Conservation (phyloP, 306 rosid species). For the Cercis canadensis region DNA sequence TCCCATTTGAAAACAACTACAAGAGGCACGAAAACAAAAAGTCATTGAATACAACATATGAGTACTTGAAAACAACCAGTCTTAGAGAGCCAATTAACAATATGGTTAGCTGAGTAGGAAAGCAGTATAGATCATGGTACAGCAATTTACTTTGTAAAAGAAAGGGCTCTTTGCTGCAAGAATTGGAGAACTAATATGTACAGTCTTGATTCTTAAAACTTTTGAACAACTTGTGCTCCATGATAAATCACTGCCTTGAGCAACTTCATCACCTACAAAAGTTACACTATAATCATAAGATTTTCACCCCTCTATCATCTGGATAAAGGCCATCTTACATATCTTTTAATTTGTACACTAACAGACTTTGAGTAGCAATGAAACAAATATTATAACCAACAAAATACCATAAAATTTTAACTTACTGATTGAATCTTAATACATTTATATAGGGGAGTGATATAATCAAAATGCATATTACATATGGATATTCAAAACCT, state of each 20-base stretch:
- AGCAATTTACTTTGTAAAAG: slow-evolving; percentile 51
- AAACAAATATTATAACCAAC: too few species aligned
- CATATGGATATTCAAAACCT: too few species aligned
- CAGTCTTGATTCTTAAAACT: slow-evolving; percentile 40
- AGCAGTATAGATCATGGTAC: not conserved
- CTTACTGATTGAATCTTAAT: too few species aligned
- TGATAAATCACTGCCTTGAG: slow-evolving; percentile 21
- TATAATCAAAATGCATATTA: too few species aligned
- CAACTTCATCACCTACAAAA: slow-evolving; percentile 43
- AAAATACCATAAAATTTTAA: too few species aligned
- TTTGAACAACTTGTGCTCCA: slow-evolving; percentile 32
- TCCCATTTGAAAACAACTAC: slow-evolving; percentile 54
- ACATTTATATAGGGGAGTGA: not conserved
- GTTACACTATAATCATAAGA: slow-evolving; percentile 1
- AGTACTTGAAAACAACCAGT: not conserved
- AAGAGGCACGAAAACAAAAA: slow-evolving; percentile 27
- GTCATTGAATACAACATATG: slow-evolving; percentile 6
- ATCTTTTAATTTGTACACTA: too few species aligned
- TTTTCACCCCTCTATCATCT: too few species aligned
- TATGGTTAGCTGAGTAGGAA: not conserved
- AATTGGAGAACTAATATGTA: slow-evolving; percentile 60
- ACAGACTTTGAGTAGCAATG: too few species aligned
- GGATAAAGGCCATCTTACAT: not conserved
- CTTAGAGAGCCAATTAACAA: not conserved
- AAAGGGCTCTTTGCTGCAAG: slow-evolving; percentile 62